A percentile compares a stretch with the other conserved stretches of the same genome.
These are phyloP conservation scores for Sabuloglossum arenarium DNA, from an alignment of 495 filamentous ascomycete genomes.

Conservation along the genomic window DNA sequence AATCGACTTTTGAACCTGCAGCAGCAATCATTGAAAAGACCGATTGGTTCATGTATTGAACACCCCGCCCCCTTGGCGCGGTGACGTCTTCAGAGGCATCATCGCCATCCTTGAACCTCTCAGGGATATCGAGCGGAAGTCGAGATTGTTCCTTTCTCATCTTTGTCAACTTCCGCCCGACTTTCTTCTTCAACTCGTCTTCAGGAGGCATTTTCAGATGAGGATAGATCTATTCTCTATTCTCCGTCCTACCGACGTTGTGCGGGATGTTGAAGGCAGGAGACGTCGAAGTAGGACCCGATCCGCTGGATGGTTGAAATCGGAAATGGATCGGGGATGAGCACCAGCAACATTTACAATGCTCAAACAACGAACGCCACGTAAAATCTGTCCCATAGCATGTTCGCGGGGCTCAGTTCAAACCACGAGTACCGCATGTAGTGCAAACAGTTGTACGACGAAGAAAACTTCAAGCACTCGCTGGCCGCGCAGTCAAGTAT, in stretches of 20 bases:
- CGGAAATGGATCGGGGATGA: neutral
- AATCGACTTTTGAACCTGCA: conserved; percentile 63
- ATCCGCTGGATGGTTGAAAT: neutral
- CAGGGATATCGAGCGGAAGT: conserved; percentile 51
- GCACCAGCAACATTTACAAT: neutral
- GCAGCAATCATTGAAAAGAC: conserved; percentile 86
- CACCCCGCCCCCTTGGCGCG: conserved; percentile 28
- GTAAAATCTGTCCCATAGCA: neutral
- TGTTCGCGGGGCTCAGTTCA: neutral
- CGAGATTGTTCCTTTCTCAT: conserved; percentile 32
- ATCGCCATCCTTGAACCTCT: conserved; percentile 50
- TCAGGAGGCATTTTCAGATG: neutral
- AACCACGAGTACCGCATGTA: neutral
- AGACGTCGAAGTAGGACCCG: neutral
- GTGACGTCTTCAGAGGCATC: conserved; percentile 57
- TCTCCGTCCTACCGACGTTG: neutral
- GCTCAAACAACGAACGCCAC: neutral
- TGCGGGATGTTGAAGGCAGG: neutral
- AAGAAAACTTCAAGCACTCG: neutral
- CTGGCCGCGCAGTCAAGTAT: neutral
- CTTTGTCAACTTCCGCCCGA: conserved; percentile 35
- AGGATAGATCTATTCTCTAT: neutral
- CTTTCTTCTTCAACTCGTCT: conserved; percentile 11
- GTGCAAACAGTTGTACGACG: neutral
- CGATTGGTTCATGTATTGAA: conserved; percentile 74